Base-by-base conservation (phyloP, 345 rosid species). In the Microthlaspi erraticum region DNA sequence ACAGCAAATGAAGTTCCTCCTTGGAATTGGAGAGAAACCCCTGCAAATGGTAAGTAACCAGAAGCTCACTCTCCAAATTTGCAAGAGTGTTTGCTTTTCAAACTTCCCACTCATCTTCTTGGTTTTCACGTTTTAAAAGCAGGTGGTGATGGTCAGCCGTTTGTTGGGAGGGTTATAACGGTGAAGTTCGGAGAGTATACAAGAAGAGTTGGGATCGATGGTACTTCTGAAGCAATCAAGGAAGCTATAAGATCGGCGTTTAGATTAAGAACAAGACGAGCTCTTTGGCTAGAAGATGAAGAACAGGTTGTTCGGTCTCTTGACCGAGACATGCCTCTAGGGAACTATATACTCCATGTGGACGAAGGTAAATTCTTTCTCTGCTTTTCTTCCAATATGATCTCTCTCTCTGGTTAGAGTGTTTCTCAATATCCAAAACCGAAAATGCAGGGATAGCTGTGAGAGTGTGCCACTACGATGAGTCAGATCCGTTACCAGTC, bases 261-360 rank as follows among this genome's bases (percentile, higher is more conserved):
- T 78, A 77, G 98, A 32, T 73, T 94, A 56, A 82, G 98, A 79
- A 89, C 96, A 5, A 85, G 84, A 63, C 89, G 97, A 23, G 98
- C 97, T 59, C 92, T 94, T 63, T 94, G 98, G 98, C 73, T 94
- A 78, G 96, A 95, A 81, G 99, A 92, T 80, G 98, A 95, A 80
- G 93, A 88, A 58, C 95, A 87, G 78, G 78, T 92, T 54, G 75
- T 92, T 54, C 86, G 97, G 4, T 73, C 86, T 78, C 86, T 94
- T 38, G 98, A 92, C 81, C 67, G 91, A 71, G 98, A 92, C 54
- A 90, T 94, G 99, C 99, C 99, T 65, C 31, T 88, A 70, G 99
- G 97, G 34, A 92, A 69, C 79, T 92, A 94, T 68, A 73, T 65
- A 45, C 97, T 94, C 69, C 89, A 84, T 72, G 85, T 92, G 3